Evolutionary conservation across 768 basidiomycete species (phyloP).

Genomic region (Xanthoconium purpureum): DNA sequence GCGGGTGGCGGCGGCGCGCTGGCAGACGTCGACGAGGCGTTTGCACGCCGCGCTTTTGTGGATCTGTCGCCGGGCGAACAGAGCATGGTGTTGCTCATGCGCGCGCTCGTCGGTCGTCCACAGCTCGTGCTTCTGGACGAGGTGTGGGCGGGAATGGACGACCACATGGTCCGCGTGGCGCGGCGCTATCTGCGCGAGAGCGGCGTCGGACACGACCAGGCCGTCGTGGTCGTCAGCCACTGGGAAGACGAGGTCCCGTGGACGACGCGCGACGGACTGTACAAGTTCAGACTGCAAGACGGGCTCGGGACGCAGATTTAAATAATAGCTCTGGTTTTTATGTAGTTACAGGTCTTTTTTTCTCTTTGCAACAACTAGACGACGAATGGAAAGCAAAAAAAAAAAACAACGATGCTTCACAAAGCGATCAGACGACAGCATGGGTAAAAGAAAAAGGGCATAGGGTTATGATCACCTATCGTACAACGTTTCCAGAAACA

Average conservation of each 20-base stretch:
- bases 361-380: no score
- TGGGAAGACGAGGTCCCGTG: conserved; percentile 93
- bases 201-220: conserved; percentile 57
- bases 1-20: no score
- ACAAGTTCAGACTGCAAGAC: conserved; percentile 34
- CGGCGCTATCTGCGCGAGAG: conserved; percentile 56
- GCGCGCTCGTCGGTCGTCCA: conserved; percentile 75
- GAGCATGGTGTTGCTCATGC: conserved; percentile 76
- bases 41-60: conserved; percentile 54
- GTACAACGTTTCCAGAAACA: not conserved
- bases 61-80: conserved; percentile 73
- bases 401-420: not conserved
- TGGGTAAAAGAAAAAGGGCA: not conserved
- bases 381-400: not conserved
- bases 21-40: conserved; percentile 34
- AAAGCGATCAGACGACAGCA: not conserved
- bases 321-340: not conserved
- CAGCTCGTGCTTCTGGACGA: conserved; percentile 85
- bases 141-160: conserved; percentile 91
- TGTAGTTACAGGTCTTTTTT: not conserved
- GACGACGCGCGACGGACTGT: conserved; percentile 54
- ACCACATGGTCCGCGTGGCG: conserved; percentile 64
- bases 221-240: conserved; percentile 83
- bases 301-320: conserved; percentile 27
- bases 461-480: not conserved